phyloP scores from a whole-genome alignment of 441 rosid genomes.

The Euphorbia corollata region DNA sequence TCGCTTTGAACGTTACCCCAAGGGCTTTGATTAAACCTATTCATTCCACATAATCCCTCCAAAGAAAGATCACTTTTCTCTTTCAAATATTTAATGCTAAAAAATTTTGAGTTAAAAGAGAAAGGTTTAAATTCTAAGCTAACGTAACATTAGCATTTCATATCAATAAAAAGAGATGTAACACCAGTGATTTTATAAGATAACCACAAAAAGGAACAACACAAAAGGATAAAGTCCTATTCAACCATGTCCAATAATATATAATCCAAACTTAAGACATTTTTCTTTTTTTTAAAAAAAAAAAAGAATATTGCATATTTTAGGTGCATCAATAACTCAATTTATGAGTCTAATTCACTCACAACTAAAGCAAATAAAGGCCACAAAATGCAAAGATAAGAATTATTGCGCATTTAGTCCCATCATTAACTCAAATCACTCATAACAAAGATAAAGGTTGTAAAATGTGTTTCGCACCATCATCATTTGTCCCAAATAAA shows the following conservation, averaged over 20 bases:
- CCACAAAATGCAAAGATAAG: too few species aligned
- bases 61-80: conserved; percentile 19
- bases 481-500: too few species aligned
- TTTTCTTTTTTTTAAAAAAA: not conserved
- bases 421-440: too few species aligned
- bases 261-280: not conserved
- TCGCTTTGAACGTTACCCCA: conserved; percentile 91
- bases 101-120: not conserved
- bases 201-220: too few species aligned
- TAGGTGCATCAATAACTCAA: not conserved
- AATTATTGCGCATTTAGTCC: too few species aligned
- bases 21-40: conserved; percentile 63
- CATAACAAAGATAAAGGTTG: too few species aligned
- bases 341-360: not conserved
- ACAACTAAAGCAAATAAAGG: too few species aligned
- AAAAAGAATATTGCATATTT: not conserved
- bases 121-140: not conserved
- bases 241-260: not conserved
- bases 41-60: conserved; percentile 97
- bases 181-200: too few species aligned
- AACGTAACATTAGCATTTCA: not conserved
- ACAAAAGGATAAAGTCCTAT: not conserved
- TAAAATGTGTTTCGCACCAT: too few species aligned
- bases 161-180: not conserved
- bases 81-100: not conserved